Percentiles rank a stretch among this genome's conserved stretches.
phyloP scores from a whole-genome alignment of 768 basidiomycete genomes.

The Leccinum pellstonianum region DNA sequence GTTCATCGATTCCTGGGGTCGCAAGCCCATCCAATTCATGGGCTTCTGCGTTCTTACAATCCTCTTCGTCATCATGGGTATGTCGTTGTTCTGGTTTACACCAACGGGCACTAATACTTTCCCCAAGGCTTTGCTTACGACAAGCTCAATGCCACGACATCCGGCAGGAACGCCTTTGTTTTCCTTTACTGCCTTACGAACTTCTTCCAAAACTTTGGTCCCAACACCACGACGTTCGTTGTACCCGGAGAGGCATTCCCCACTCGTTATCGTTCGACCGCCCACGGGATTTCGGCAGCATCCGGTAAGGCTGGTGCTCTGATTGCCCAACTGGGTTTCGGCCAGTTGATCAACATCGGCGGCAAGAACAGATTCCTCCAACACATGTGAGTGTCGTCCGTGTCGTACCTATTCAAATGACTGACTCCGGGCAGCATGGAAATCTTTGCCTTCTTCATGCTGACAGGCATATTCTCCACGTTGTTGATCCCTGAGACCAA shows the following conservation, averaged over 20 bases:
- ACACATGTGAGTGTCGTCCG: constrained; percentile 56
- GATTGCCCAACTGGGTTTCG: constrained; percentile 76
- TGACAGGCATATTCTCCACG: constrained; percentile 81
- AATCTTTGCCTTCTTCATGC: constrained; percentile 84
- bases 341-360: constrained; percentile 64
- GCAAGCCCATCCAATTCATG: constrained; percentile 80
- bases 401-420: constrained; percentile 3
- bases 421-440: constrained; percentile 48
- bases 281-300: constrained; percentile 82
- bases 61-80: constrained; percentile 70
- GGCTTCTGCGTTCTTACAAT: constrained; percentile 68
- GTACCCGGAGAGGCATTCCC: constrained; percentile 85
- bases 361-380: constrained; percentile 59
- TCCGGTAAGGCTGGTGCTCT: constrained; percentile 83
- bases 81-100: constrained; percentile 14
- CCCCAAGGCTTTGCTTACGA: constrained; percentile 63
- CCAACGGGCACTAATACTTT: constrained; percentile 6
- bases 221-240: constrained; percentile 77
- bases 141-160: constrained; percentile 44
- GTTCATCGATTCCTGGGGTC: constrained; percentile 75
- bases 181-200: constrained; percentile 85
- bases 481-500: constrained; percentile 81
- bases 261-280: constrained; percentile 84
- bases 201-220: constrained; percentile 90
- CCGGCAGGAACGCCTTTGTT: constrained; percentile 60